Evolutionary conservation across 2,329 filamentous ascomycete species (phyloP), one percentile per base, ranked within the genome.

Genomic region (Aureobasidium leucospermi): DNA sequence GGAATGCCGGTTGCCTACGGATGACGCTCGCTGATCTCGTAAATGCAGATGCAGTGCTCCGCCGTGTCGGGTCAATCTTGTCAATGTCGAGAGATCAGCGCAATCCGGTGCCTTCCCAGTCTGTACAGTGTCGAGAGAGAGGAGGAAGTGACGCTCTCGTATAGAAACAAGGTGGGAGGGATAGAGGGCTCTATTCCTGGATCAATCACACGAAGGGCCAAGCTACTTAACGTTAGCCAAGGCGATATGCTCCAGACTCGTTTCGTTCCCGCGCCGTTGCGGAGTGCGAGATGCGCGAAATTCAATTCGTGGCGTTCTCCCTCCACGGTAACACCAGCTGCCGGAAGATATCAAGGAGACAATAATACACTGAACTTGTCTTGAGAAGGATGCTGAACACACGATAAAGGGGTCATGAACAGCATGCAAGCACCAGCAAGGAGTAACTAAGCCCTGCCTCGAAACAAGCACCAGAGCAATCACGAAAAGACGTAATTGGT

Each of bases 191-290:
- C 41, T 56, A 56, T 56, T 56, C 41, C 38, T 31, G 52, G 52
- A 28, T 32, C 29, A n/a, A 32, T 32, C 23, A 45, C 23, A 47
- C 45, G 45, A 41, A 41, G 39, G 42, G 52, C 52, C 42, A 56
- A 56, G 41, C 31, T 31, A 23, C 23, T 23, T 23, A 23, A 23
- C 23, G 23, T 23, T 23, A 46, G 52, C 52, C 41, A 43, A 55
- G 51, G 28, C 38, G 51, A 42, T 19, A 34, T 55, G 52, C 52
- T 56, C 52, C 52, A 56, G 52, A 56, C 52, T 45, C 52, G 52
- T 46, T 56, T 55, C 39, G 23, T 13, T 8, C n/a, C 23, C 28
- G 10, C 28, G 39, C 38, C 28, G 16, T n/a, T 56, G 52, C 38
- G 41, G 52, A 46, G 39, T 38, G 9, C 31, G 23, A 28, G n/a